These are phyloP conservation scores for Spizellomyces punctatus DNA, from an alignment of 192 early-diverging fungal genomes.

Conservation along the genomic window DNA sequence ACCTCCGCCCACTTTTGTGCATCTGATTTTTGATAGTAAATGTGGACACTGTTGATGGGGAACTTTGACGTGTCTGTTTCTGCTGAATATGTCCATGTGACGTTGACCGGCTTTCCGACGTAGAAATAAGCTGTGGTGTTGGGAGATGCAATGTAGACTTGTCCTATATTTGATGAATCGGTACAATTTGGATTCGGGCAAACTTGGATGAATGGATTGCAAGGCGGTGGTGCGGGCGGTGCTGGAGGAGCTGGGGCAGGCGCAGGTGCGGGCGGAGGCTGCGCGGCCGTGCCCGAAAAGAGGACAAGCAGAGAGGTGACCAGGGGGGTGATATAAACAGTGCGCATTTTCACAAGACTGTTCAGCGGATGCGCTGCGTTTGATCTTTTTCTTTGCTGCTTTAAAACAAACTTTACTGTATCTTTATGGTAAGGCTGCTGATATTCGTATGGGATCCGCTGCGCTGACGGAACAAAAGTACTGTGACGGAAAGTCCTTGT, in stretches of 20 bases:
- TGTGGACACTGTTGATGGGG: neutral
- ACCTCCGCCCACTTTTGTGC: neutral
- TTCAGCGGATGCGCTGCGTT: too few species aligned
- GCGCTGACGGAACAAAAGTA: too few species aligned
- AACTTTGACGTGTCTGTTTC: constrained; percentile 1
- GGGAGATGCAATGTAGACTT: neutral
- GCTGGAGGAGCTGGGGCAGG: neutral
- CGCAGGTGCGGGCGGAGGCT: neutral
- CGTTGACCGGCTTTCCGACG: constrained; percentile 17
- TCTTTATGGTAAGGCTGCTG: too few species aligned
- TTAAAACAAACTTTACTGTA: too few species aligned
- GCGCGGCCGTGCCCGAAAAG: neutral
- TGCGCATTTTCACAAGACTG: too few species aligned
- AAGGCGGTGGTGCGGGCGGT: constrained; percentile 10
- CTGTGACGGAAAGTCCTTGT: too few species aligned
- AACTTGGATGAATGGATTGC: neutral
- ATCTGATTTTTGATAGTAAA: neutral
- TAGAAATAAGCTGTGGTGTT: constrained; percentile 11
- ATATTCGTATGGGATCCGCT: too few species aligned
- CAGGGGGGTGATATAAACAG: too few species aligned
- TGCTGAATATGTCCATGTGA: constrained; percentile 25
- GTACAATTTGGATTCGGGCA: constrained; percentile 6
- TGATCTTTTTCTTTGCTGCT: too few species aligned
- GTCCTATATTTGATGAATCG: neutral
- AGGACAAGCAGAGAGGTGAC: too few species aligned